Base-by-base conservation (phyloP, 768 basidiomycete species). In the Rhizopogon rudus region DNA sequence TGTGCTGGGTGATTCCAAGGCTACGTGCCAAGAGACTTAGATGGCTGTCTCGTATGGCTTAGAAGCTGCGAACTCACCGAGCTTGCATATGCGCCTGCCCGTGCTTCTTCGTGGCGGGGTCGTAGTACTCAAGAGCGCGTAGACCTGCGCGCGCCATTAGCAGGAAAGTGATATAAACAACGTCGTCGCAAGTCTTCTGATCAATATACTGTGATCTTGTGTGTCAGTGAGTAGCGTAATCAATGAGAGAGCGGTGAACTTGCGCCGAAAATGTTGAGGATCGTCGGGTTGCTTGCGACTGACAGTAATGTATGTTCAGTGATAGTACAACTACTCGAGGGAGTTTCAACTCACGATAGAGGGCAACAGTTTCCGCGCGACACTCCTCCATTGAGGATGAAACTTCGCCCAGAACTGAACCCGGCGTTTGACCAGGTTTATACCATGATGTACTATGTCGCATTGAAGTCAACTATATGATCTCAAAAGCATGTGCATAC, bases 381-480 rank as follows among this genome's bases (percentile, higher is more conserved):
- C 92, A 93, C 73, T 94, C 92, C 70, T 94, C 93, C 82, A 93
- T 83, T 1, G 92, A 93, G 0, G 91, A 93, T 3, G 90, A 92
- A 7, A 92, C 88, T 57, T 93, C 88, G 0, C 92, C 92, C 1
- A 95, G 76, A 1, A 93, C 86, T 9, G 90, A 84, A 48, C 83
- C 88, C 40, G 90, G 80, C 0, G 88, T 91, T 69, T 93, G 92
- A 7, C 92, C 92, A 35, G 87, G 80, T 66, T 88, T 88, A 70
- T 95, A 95, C 92, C 92, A 94, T 14, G 88, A 85, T 3, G 81
- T 77, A 53, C 89, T 92, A 51, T 37, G 14, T 22, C 9, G 9
- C 20, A 6, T 37, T 9, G 14, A 25, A 3, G 14, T 22, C 14
- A 49, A 14, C 16, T 12, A 9, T 3, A 16, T 16, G 3, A n/a